Percentiles rank a stretch among this genome's conserved stretches.
phyloP scores from a whole-genome alignment of 1,139 yeast genomes.

The Wickerhamomyces sp. region DNA sequence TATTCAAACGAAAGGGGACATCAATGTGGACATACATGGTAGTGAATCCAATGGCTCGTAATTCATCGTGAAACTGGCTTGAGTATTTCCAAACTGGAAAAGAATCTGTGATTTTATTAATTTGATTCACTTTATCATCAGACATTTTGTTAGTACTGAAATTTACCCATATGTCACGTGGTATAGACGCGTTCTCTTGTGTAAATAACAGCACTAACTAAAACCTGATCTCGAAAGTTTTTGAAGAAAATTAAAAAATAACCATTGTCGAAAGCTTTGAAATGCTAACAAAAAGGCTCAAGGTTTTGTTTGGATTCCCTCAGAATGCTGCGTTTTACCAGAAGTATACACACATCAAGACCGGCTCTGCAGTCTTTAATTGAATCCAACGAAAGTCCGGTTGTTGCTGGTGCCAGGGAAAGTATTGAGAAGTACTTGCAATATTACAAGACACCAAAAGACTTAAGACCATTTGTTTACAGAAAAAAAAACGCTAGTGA shows the following conservation, averaged over 20 bases:
- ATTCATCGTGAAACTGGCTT: slow-evolving; percentile 8
- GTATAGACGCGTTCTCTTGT: background rate
- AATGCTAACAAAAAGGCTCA: background rate
- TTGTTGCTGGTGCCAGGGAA: slow-evolving; percentile 10
- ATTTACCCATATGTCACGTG: slow-evolving; percentile 2
- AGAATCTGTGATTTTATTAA: no score
- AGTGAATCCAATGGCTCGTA: slow-evolving; percentile 20
- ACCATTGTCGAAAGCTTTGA: background rate
- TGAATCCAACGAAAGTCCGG: background rate
- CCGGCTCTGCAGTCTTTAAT: slow-evolving; percentile 6
- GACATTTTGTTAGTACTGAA: slow-evolving; percentile 3
- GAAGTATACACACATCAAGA: slow-evolving; percentile 13
- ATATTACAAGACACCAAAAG: slow-evolving; percentile 27
- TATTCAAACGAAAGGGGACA: no score
- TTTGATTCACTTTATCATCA: background rate
- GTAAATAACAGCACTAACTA: slow-evolving; percentile 16
- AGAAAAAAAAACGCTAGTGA: slow-evolving; percentile 42
- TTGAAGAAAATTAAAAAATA: background rate
- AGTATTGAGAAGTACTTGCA: slow-evolving; percentile 18
- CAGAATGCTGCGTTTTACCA: slow-evolving; percentile 13
- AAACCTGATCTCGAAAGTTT: background rate
- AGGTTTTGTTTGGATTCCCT: background rate
- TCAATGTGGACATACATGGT: slow-evolving; percentile 14
- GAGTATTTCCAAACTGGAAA: background rate
- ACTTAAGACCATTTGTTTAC: slow-evolving; percentile 37